Evolutionary conservation across 2,329 filamentous ascomycete species (phyloP).

Genomic region (Stachybotrys echinatus): DNA sequence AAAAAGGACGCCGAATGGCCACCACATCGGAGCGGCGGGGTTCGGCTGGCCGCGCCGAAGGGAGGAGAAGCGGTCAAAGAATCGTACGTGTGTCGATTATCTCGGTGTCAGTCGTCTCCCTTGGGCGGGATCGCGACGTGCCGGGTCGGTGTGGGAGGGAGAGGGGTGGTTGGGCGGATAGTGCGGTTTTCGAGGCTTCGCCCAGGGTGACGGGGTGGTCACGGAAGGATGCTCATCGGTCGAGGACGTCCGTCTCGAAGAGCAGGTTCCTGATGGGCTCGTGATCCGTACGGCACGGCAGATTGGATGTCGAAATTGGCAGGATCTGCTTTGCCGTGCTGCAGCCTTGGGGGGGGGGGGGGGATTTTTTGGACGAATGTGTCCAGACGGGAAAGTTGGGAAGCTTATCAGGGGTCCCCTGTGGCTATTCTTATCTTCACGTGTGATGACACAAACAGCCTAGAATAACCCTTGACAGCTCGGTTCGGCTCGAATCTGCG

Average conservation of each 20-base stretch:
- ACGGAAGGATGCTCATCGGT: not conserved
- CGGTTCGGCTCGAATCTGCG: too few relatives aligned
- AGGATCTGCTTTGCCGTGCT: not conserved
- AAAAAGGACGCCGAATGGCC: slow-evolving; percentile 72
- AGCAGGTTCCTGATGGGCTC: too few relatives aligned
- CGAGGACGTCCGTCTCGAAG: not conserved
- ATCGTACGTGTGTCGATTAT: too few relatives aligned
- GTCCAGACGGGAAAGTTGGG: not conserved
- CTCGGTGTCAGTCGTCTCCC: not conserved
- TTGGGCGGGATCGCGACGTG: not conserved
- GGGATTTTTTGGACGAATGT: not conserved
- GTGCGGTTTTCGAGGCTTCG: not conserved
- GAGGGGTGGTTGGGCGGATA: not conserved
- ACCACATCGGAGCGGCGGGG: slow-evolving; percentile 61
- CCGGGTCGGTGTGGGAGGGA: not conserved
- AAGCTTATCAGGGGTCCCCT: slow-evolving; percentile 3
- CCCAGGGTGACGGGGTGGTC: not conserved
- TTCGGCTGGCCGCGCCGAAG: slow-evolving; percentile 20
- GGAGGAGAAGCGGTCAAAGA: slow-evolving; percentile 9
- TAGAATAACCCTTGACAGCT: not conserved
- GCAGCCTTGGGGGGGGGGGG: too few relatives aligned
- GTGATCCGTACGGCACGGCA: not conserved
- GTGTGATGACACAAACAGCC: slow-evolving; percentile 12
- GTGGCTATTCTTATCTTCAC: slow-evolving; percentile 25
- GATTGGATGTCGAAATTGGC: not conserved